A percentile compares a stretch with the other conserved stretches of the same genome.
phyloP scores from a whole-genome alignment of 2,329 filamentous ascomycete genomes.

The Fusarium sambucinum region DNA sequence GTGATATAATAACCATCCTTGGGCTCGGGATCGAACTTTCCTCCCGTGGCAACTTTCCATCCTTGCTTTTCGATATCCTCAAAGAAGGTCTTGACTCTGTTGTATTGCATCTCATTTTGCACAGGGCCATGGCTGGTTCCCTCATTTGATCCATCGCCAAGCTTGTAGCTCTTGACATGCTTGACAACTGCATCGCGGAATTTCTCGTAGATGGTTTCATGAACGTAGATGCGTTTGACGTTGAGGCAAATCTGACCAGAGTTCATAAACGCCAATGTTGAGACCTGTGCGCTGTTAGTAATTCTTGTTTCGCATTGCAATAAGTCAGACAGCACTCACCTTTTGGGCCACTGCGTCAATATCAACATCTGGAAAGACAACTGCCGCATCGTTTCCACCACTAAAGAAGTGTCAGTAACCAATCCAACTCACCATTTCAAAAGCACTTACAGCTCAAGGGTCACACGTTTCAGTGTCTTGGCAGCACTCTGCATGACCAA shows the following conservation, averaged over 20 bases:
- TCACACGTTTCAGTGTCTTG: slow-evolving; percentile 70
- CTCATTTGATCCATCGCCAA: slow-evolving; percentile 59
- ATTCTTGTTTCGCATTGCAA: fast-evolving
- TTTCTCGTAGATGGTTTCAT: slow-evolving; percentile 68
- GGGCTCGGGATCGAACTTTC: slow-evolving; percentile 39
- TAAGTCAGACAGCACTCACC: slow-evolving; percentile 45
- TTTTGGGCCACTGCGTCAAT: slow-evolving; percentile 53
- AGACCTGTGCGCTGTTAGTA: slow-evolving; percentile 40
- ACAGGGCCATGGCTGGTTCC: slow-evolving; percentile 66
- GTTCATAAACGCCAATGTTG: slow-evolving; percentile 67
- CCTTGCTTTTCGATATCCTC: slow-evolving; percentile 62
- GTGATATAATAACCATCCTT: slow-evolving; percentile 66
- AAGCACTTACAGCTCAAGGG: slow-evolving; percentile 63
- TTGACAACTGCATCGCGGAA: slow-evolving; percentile 60
- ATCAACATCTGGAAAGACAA: slow-evolving; percentile 69
- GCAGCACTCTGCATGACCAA: slow-evolving; percentile 68
- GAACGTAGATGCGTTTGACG: slow-evolving; percentile 72
- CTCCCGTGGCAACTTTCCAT: slow-evolving; percentile 58
- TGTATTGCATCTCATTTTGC: slow-evolving; percentile 74
- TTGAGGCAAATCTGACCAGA: slow-evolving; percentile 56
- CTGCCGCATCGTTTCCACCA: slow-evolving; percentile 71
- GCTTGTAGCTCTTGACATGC: slow-evolving; percentile 55
- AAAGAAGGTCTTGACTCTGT: slow-evolving; percentile 61
- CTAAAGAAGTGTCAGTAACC: slow-evolving; percentile 33
- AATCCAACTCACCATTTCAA: fast-evolving